phyloP scores from a whole-genome alignment of 345 rosid species.

The Mercurialis annua region DNA sequence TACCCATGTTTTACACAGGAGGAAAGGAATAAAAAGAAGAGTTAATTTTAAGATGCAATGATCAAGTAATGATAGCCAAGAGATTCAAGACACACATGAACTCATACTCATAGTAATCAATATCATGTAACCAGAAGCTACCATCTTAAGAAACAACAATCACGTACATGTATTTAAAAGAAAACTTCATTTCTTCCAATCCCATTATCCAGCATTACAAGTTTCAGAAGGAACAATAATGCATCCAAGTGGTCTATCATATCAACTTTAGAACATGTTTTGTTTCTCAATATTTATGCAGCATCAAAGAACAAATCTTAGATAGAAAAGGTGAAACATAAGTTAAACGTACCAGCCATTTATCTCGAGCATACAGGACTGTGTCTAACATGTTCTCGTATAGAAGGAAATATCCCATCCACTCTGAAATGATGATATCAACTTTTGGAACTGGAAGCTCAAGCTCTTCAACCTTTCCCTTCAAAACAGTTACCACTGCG shows the following conservation, averaged over 20 bases:
- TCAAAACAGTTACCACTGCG: conserved; percentile 87
- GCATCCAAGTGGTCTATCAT: neutral
- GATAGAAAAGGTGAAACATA: neutral
- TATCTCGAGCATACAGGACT: conserved; percentile 87
- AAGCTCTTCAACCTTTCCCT: conserved; percentile 94
- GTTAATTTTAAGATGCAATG: too few relatives aligned
- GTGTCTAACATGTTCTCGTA: conserved; percentile 94
- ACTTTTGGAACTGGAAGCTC: conserved; percentile 88
- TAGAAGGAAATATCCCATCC: conserved; percentile 98
- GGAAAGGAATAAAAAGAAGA: too few relatives aligned
- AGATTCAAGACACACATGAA: too few relatives aligned
- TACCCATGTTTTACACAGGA: neutral
- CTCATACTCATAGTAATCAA: too few relatives aligned
- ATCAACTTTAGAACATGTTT: neutral
- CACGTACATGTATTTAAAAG: neutral
- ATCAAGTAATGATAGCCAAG: too few relatives aligned
- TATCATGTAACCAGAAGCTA: neutral
- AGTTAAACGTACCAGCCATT: conserved; percentile 86
- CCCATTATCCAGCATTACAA: neutral
- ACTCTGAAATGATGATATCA: conserved; percentile 94
- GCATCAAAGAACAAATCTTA: neutral
- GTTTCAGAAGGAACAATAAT: neutral
- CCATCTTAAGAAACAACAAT: neutral
- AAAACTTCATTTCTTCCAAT: neutral
- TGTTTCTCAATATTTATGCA: too few relatives aligned